phyloP scores from a whole-genome alignment of 2,329 filamentous ascomycete species.

The Diaporthe velutina region DNA sequence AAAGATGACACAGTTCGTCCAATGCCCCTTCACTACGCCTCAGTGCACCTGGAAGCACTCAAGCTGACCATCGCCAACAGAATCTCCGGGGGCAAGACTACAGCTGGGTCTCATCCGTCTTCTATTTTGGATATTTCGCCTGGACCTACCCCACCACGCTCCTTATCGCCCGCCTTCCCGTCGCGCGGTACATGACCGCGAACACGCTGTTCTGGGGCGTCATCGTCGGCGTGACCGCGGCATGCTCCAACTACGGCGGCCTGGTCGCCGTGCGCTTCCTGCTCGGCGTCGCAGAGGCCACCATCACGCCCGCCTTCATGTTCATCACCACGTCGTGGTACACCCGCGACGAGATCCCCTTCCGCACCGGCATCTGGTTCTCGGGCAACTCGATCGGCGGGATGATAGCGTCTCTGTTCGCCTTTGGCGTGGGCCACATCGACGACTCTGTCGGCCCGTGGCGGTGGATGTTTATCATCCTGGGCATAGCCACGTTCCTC shows the following conservation, averaged over 20 bases:
- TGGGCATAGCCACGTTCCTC: constrained; percentile 64
- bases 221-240: constrained; percentile 58
- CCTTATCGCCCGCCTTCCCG: constrained; percentile 60
- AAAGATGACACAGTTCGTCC: constrained; percentile 57
- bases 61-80: constrained; percentile 10
- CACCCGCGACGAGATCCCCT: constrained; percentile 67
- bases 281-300: constrained; percentile 67
- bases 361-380: constrained; percentile 69
- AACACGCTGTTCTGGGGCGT: constrained; percentile 66
- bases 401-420: constrained; percentile 61
- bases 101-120: constrained; percentile 60
- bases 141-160: constrained; percentile 57
- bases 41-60: constrained; percentile 4
- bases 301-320: constrained; percentile 67
- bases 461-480: constrained; percentile 70
- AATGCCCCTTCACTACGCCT: neutral
- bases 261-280: constrained; percentile 66
- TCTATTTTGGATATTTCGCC: constrained; percentile 58
- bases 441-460: constrained; percentile 60
- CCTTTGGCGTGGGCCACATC: constrained; percentile 69
- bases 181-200: constrained; percentile 60
- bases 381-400: constrained; percentile 63
- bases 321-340: constrained; percentile 69
- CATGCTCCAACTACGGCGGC: constrained; percentile 61
- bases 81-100: constrained; percentile 59